Evolutionary conservation across 805 yeast species (phyloP).

Genomic region (Candida maris): DNA sequence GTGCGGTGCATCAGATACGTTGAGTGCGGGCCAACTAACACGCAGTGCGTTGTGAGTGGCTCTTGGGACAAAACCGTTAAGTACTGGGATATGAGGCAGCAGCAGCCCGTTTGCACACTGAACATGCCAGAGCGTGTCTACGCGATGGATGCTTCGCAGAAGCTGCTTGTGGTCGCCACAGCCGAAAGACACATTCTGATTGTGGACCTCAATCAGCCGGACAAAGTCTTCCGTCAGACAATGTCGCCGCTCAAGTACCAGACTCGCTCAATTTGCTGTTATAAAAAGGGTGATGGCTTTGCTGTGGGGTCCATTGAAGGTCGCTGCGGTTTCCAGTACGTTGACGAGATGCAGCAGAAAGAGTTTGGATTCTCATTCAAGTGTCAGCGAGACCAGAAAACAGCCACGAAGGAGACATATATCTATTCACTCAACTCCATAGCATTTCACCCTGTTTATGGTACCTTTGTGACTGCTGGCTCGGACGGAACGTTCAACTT

Average conservation of each 20-base stretch:
- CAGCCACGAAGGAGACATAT: constrained; percentile 53
- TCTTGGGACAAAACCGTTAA: constrained; percentile 95
- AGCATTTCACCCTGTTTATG: constrained; percentile 82
- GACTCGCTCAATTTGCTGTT: constrained; percentile 78
- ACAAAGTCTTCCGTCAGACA: constrained; percentile 66
- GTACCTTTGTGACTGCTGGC: constrained; percentile 92
- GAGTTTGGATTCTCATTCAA: constrained; percentile 82
- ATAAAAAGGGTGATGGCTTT: constrained; percentile 88
- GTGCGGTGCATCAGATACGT: constrained; percentile 74
- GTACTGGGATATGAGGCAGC: constrained; percentile 92
- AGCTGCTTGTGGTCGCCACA: constrained; percentile 85
- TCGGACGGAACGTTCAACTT: constrained; percentile 90
- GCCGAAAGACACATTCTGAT: constrained; percentile 83
- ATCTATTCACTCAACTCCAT: constrained; percentile 80
- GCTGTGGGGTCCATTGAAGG: constrained; percentile 95
- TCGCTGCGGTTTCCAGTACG: constrained; percentile 89
- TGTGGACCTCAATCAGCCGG: constrained; percentile 80
- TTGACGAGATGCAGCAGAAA: constrained; percentile 75
- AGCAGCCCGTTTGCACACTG: constrained; percentile 76
- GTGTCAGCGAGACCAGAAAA: constrained; percentile 79
- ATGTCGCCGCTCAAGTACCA: constrained; percentile 86
- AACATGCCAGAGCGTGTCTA: constrained; percentile 88
- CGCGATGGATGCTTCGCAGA: constrained; percentile 79
- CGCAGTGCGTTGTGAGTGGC: constrained; percentile 82
- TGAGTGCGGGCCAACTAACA: constrained; percentile 78